Evolutionary conservation across 2,329 filamentous ascomycete species (phyloP).

Genomic region (Trichoderma afroharzianum): DNA sequence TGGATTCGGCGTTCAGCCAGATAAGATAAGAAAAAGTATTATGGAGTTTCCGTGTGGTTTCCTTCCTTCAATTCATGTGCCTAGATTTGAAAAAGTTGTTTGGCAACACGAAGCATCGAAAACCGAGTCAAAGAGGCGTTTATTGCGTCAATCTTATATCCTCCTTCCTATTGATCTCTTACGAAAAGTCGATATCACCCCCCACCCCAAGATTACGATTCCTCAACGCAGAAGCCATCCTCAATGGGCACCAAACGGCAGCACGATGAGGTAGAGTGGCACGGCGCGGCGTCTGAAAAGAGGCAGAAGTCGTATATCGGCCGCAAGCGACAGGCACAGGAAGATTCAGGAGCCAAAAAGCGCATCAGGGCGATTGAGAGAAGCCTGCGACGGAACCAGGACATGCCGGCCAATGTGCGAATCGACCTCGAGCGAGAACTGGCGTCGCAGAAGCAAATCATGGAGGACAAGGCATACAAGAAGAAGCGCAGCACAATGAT

Average conservation of each 20-base stretch:
- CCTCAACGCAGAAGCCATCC: neutral
- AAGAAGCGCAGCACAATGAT: slow-evolving; percentile 68
- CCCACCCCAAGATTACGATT: neutral
- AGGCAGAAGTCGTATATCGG: slow-evolving; percentile 34
- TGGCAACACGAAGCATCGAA: neutral
- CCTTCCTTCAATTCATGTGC: neutral
- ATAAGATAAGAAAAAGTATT: slow-evolving; percentile 17
- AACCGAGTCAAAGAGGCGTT: neutral
- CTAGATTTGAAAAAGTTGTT: neutral
- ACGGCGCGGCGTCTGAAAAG: slow-evolving; percentile 23
- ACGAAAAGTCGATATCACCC: neutral
- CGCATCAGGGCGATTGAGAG: slow-evolving; percentile 67
- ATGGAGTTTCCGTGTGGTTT: neutral
- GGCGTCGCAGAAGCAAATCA: slow-evolving; percentile 60
- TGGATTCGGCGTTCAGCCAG: neutral
- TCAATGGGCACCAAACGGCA: slow-evolving; percentile 33
- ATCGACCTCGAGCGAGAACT: slow-evolving; percentile 71
- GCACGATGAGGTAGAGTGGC: slow-evolving; percentile 27
- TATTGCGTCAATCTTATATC: neutral
- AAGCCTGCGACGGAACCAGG: slow-evolving; percentile 56
- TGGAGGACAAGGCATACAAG: slow-evolving; percentile 56
- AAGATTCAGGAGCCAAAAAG: slow-evolving; percentile 63
- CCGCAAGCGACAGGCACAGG: slow-evolving; percentile 41
- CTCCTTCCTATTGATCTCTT: neutral
- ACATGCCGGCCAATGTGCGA: slow-evolving; percentile 64